These are phyloP conservation scores for Pulveroboletus ravenelii DNA, from an alignment of 768 basidiomycete species.

Conservation along the genomic window DNA sequence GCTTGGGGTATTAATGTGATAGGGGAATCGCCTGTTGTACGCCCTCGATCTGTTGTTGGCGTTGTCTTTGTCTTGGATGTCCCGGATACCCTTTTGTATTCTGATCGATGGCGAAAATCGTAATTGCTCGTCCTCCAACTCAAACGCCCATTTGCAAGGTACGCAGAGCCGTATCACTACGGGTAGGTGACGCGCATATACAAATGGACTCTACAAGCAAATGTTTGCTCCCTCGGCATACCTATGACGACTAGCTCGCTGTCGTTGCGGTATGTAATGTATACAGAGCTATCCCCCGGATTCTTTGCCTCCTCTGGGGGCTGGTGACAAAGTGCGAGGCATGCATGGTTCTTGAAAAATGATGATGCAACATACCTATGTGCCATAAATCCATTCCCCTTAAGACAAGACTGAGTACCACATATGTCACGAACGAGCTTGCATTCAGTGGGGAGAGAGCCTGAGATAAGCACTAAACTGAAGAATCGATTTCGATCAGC, in stretches of 20 bases:
- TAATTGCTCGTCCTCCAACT: no score
- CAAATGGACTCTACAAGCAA: no score
- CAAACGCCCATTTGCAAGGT: no score
- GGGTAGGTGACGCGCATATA: no score
- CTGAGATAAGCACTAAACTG: conserved; percentile 63
- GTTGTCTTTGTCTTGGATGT: background rate
- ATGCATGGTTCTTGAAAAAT: background rate
- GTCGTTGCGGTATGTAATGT: conserved; percentile 70
- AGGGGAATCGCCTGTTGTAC: background rate
- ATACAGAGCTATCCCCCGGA: conserved; percentile 64
- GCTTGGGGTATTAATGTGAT: background rate
- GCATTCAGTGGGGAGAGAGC: conserved; percentile 59
- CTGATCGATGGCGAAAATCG: no score
- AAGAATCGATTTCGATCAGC: background rate
- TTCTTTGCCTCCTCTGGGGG: conserved; percentile 59
- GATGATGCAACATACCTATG: conserved; percentile 37
- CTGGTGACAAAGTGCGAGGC: conserved; percentile 29
- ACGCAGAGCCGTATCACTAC: no score
- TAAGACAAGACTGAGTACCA: conserved; percentile 10
- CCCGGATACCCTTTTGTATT: background rate
- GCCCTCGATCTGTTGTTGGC: background rate
- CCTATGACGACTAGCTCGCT: no score
- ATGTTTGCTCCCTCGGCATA: no score
- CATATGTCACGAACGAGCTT: background rate
- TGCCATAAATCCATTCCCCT: conserved; percentile 49